Conservation (phyloP, 805 yeast genomes). For the Ogataea allantospora region DNA sequence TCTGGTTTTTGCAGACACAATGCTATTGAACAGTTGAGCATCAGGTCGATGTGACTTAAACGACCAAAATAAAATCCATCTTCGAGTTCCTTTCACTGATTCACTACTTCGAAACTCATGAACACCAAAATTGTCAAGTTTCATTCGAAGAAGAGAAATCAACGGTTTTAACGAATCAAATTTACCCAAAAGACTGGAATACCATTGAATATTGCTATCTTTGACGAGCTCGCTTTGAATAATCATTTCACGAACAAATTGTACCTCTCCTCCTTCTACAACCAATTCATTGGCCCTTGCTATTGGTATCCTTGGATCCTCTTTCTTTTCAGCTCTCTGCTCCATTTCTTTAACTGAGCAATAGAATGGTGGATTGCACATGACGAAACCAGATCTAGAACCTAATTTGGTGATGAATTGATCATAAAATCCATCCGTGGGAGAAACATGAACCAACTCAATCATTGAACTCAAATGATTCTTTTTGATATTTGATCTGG, state of each 20-base stretch:
- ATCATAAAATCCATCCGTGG: slow-evolving; percentile 18
- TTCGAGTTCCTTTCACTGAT: slow-evolving; percentile 23
- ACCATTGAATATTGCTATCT: slow-evolving; percentile 33
- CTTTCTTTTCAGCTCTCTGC: slow-evolving; percentile 26
- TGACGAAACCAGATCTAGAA: slow-evolving; percentile 29
- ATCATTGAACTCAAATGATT: slow-evolving; percentile 31
- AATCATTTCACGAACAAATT: slow-evolving; percentile 38
- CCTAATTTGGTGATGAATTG: slow-evolving; percentile 4
- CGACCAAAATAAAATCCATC: slow-evolving; percentile 43
- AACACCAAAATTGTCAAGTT: slow-evolving; percentile 30
- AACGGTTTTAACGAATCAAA: slow-evolving; percentile 15
- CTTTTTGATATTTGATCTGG: slow-evolving; percentile 25
- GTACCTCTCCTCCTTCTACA: slow-evolving; percentile 46
- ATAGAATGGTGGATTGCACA: slow-evolving; percentile 59
- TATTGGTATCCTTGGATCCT: slow-evolving; percentile 1
- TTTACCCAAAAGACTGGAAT: slow-evolving; percentile 34
- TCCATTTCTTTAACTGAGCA: slow-evolving; percentile 34
- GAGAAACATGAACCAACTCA: slow-evolving; percentile 11
- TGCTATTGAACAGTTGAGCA: slow-evolving; percentile 9
- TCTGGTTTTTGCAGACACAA: slow-evolving; percentile 6
- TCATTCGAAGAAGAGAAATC: slow-evolving; percentile 10
- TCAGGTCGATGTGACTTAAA: slow-evolving; percentile 22
- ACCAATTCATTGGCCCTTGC: slow-evolving; percentile 40
- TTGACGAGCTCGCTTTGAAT: slow-evolving; percentile 27
- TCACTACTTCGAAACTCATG: slow-evolving; percentile 31